phyloP scores from a whole-genome alignment of 2,329 filamentous ascomycete genomes.

The Stachybotrys elegans region DNA sequence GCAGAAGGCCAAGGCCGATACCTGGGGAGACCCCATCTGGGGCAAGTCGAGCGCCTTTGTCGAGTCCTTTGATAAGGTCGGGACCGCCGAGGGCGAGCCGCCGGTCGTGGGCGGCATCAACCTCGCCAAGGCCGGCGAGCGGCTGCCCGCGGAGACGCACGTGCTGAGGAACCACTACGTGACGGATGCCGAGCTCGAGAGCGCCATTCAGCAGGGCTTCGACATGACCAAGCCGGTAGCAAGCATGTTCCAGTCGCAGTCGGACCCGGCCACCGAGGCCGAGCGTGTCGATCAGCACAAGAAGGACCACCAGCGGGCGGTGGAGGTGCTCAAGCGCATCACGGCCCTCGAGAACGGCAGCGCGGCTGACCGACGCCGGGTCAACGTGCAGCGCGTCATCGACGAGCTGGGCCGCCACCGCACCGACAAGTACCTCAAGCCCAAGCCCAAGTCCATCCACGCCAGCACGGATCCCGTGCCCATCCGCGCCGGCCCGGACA shows the following conservation, averaged over 20 bases:
- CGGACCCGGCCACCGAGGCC: constrained; percentile 36
- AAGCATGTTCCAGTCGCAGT: constrained; percentile 26
- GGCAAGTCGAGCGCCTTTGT: constrained; percentile 79
- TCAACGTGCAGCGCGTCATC: constrained; percentile 81
- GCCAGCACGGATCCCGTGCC: constrained; percentile 35
- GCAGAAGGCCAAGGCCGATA: constrained; percentile 55
- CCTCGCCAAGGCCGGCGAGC: constrained; percentile 36
- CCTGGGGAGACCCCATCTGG: constrained; percentile 72
- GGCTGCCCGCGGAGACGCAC: constrained; percentile 36
- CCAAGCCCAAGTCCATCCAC: constrained; percentile 48
- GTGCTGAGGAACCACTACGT: constrained; percentile 73
- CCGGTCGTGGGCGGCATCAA: constrained; percentile 26
- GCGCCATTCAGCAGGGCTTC: constrained; percentile 63
- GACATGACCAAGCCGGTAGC: constrained; percentile 57
- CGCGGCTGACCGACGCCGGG: constrained; percentile 70
- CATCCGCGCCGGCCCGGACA: constrained; percentile 77
- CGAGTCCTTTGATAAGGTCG: constrained; percentile 69
- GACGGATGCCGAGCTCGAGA: constrained; percentile 59
- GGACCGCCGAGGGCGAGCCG: constrained; percentile 30
- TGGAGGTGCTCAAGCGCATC: constrained; percentile 75
- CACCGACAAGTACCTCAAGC: constrained; percentile 67
- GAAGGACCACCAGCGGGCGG: constrained; percentile 58
- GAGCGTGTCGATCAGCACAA: constrained; percentile 39
- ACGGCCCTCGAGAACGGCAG: constrained; percentile 71
- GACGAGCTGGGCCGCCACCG: constrained; percentile 86